phyloP scores from a whole-genome alignment of 2,329 filamentous ascomycete species.

The Calonectria leucothoes region DNA sequence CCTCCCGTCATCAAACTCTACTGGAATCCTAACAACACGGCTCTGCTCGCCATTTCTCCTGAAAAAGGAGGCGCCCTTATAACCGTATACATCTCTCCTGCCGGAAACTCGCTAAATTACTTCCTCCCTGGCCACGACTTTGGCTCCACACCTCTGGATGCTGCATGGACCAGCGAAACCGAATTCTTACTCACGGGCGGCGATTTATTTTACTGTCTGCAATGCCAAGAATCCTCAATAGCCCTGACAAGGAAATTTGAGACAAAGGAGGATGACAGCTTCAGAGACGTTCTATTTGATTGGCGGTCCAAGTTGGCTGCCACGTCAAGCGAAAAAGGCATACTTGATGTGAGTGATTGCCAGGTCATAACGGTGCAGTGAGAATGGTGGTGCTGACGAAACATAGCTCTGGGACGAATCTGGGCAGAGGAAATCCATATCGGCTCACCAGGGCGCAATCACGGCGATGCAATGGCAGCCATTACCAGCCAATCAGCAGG shows the following conservation, averaged over 20 bases:
- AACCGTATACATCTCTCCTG: conserved; percentile 63
- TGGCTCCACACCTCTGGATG: conserved; percentile 64
- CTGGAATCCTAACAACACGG: conserved; percentile 68
- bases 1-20: conserved; percentile 71
- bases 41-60: conserved; percentile 68
- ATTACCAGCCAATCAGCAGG: conserved; percentile 49
- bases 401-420: conserved; percentile 65
- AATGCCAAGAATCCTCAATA: conserved; percentile 60
- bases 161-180: conserved; percentile 67
- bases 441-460: conserved; percentile 68
- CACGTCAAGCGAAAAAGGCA: conserved; percentile 70
- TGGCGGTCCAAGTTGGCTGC: conserved; percentile 64
- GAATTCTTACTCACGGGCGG: conserved; percentile 71
- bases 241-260: conserved; percentile 61
- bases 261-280: conserved; percentile 63
- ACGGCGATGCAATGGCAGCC: conserved; percentile 73
- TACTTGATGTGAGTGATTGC: conserved; percentile 64
- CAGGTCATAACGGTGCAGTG: neutral
- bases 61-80: conserved; percentile 65
- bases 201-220: conserved; percentile 62
- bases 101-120: conserved; percentile 59
- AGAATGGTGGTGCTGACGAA: conserved; percentile 26
- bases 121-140: conserved; percentile 63
- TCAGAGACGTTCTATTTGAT: conserved; percentile 69
- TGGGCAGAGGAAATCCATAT: conserved; percentile 66